phyloP scores from a whole-genome alignment of 495 filamentous ascomycete genomes.

The Bryoglossum gracile region DNA sequence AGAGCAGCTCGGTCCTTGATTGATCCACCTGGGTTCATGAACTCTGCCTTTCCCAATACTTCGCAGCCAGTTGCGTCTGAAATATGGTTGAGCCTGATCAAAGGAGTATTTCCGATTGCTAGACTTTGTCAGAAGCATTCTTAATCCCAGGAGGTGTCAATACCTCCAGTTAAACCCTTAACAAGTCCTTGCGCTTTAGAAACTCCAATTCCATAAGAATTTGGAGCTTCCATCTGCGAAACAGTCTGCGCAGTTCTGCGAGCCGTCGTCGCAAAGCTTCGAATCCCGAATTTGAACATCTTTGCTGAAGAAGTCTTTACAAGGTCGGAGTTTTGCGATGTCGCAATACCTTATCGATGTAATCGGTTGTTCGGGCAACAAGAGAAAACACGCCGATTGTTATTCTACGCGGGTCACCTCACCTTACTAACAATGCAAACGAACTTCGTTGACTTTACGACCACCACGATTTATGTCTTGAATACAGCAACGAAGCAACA shows the following conservation, averaged over 20 bases:
- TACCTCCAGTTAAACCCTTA: constrained; percentile 83
- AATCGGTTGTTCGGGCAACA: not conserved
- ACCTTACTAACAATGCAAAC: no score
- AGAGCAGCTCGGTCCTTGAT: constrained; percentile 96
- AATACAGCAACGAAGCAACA: no score
- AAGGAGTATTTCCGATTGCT: constrained; percentile 90
- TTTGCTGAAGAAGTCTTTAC: not conserved
- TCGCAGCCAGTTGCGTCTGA: constrained; percentile 92
- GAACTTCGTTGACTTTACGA: not conserved
- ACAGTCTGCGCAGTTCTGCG: constrained; percentile 38
- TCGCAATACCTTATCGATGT: constrained; percentile 1
- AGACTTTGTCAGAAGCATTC: constrained; percentile 7
- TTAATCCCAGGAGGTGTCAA: constrained; percentile 18
- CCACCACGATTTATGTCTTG: not conserved
- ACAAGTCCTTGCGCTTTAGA: constrained; percentile 79
- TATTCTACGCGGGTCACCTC: no score
- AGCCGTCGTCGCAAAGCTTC: constrained; percentile 50
- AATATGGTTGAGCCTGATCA: constrained; percentile 81
- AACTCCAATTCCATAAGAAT: constrained; percentile 54
- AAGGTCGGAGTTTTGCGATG: not conserved
- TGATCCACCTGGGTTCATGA: constrained; percentile 94
- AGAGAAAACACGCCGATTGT: not conserved
- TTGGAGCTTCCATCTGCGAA: constrained; percentile 41
- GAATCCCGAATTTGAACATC: constrained; percentile 52
- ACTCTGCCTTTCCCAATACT: constrained; percentile 93